Evolutionary conservation across 1,139 yeast species (phyloP), one percentile per base, ranked within the genome.

Genomic region (Debaryomyces sp.): DNA sequence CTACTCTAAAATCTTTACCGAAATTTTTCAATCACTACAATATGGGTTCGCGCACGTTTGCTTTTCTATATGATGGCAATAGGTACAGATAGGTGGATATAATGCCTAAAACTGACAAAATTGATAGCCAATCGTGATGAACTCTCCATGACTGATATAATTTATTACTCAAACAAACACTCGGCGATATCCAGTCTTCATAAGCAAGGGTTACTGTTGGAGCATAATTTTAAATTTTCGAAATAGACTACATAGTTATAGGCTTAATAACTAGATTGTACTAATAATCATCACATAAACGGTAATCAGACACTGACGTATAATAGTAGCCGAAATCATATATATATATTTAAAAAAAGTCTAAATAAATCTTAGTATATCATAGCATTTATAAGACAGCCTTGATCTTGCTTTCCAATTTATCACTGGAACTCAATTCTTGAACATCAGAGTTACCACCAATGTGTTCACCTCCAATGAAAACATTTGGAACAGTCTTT

Each of bases 361-460:
- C 21, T 12, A 27, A 10, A 27, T 27, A 27, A 18, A 18, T 8
- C 9, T 24, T 35, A 10, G 9, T 12, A 21, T 35, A 10, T 21
- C 8, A 40, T 17, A 18, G n/a, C n/a, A 17, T 33, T 54, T 69
- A 73, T 56, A 72, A 70, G 48, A 62, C 76, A 57, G 78, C 76
- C 59, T 70, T 72, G 53, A 73, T 65, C 61, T 71, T 71, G 32
- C 61, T 51, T 45, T 58, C 73, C 58, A 73, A 72, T 54, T 68
- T 57, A 49, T 62, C 75, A 41, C 57, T 48, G 10, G 71, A 62
- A 39, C 76, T 75, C 66, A 85, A 77, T 41, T 77, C 73, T 71
- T 89, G 96, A 53, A 92, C 76, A 59, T 88, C 96, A 45, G 92
- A 85, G 80, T 90, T 89, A 51, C 99, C 99, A 53, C 99, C 99